Conservation (phyloP, 345 rosid genomes). For the Barbarea vulgaris region DNA sequence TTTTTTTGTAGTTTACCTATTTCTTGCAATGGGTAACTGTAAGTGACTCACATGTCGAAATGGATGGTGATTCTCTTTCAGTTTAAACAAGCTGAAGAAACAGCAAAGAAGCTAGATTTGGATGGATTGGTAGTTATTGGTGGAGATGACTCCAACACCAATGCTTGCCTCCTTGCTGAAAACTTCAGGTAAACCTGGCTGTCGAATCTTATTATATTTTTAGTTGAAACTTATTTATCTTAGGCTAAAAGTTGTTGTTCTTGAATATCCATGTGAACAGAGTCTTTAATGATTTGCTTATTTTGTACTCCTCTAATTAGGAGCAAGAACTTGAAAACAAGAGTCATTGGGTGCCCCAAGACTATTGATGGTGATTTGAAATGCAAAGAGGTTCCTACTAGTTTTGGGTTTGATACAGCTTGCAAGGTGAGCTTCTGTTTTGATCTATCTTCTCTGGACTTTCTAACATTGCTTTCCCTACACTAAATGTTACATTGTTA, state of each 20-base stretch:
- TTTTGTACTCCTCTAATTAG: constrained; percentile 41
- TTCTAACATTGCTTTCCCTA: not conserved
- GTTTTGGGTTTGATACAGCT: constrained; percentile 99
- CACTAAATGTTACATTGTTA: not conserved
- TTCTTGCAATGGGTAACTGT: not conserved
- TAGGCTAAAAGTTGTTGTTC: not conserved
- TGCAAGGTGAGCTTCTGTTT: constrained; percentile 71
- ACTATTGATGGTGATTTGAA: constrained; percentile 99
- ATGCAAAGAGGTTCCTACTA: constrained; percentile 94
- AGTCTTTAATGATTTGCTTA: not conserved
- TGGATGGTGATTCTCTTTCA: too few relatives aligned
- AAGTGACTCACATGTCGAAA: constrained; percentile 27
- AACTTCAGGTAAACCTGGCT: constrained; percentile 65
- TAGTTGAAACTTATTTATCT: not conserved
- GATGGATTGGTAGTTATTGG: constrained; percentile 96
- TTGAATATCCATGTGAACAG: not conserved
- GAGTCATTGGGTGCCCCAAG: constrained; percentile 97
- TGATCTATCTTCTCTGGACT: not conserved
- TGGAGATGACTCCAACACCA: constrained; percentile 99
- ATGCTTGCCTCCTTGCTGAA: constrained; percentile 99
- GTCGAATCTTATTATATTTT: not conserved
- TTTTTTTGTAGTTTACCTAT: not conserved
- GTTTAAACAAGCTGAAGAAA: constrained; percentile 99
- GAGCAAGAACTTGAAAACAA: constrained; percentile 79
- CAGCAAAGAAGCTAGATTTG: constrained; percentile 80